A percentile compares a stretch with the other conserved stretches of the same genome.
Conservation (phyloP, 441 rosid genomes). For the Populus trichocarpa region DNA sequence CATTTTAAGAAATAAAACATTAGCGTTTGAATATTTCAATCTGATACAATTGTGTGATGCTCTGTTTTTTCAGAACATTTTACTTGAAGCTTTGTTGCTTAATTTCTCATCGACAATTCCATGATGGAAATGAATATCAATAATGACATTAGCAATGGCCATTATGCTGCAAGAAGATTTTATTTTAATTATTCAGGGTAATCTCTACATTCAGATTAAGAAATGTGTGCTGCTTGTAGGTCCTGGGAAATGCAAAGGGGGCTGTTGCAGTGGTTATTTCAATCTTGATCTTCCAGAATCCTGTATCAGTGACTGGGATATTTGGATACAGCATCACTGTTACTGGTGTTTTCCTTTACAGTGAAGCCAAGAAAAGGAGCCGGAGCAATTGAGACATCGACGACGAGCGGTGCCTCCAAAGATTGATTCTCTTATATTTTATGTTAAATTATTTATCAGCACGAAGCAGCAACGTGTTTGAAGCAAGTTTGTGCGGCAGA, state of each 20-base stretch:
- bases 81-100: no score
- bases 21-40: no score
- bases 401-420: not conserved
- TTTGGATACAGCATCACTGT: slow-evolving; percentile 37
- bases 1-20: no score
- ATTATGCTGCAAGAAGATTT: no score
- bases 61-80: no score
- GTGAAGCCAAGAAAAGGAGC: slow-evolving; percentile 37
- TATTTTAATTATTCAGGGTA: not conserved
- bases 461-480: not conserved
- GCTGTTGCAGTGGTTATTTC: slow-evolving; percentile 43
- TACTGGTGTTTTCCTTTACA: slow-evolving; percentile 35
- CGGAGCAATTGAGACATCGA: slow-evolving; percentile 8
- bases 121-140: no score
- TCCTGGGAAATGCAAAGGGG: slow-evolving; percentile 44
- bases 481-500: not conserved
- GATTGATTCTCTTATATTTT: not conserved
- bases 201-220: not conserved
- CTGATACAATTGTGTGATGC: no score
- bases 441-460: not conserved
- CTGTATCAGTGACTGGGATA: slow-evolving; percentile 44
- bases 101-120: no score
- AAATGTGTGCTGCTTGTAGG: slow-evolving; percentile 21
- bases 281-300: slow-evolving; percentile 38
- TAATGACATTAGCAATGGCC: no score